These are phyloP conservation scores for Crithidia bombi DNA, from an alignment of 208 protist species.

Conservation along the genomic window DNA sequence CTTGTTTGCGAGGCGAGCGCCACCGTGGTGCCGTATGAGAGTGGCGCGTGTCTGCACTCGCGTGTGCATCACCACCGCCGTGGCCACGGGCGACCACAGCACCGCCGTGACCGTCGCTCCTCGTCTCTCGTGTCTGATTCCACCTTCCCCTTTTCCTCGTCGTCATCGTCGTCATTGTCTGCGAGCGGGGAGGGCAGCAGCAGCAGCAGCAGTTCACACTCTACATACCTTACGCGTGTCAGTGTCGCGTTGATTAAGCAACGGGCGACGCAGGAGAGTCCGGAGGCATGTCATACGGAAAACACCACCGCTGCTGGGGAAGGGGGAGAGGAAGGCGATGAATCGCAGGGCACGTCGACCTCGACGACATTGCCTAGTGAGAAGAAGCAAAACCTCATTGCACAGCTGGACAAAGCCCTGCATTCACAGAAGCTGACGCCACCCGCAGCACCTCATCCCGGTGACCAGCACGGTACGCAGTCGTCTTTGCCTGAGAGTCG, in stretches of 20 bases:
- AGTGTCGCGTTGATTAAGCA: no score
- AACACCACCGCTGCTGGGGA: no score
- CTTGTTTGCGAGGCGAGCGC: not conserved
- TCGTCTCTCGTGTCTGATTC: not conserved
- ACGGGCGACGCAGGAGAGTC: no score
- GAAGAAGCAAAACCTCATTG: not conserved
- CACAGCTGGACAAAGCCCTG: not conserved
- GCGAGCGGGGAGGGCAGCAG: not conserved
- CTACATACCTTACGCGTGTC: not conserved
- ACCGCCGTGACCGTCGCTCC: not conserved
- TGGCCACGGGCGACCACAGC: not conserved
- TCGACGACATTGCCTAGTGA: not conserved
- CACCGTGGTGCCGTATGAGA: not conserved
- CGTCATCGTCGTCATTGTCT: conserved; percentile 3
- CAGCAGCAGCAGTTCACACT: not conserved
- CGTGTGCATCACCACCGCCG: conserved; percentile 10
- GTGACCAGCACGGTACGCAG: not conserved
- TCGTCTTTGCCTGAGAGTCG: not conserved
- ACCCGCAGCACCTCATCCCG: not conserved
- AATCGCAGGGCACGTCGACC: not conserved
- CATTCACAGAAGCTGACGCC: not conserved
- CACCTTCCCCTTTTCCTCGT: not conserved
- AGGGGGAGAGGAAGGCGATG: not conserved
- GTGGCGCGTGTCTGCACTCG: not conserved
- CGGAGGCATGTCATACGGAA: no score